Evolutionary conservation across 2,329 filamentous ascomycete genomes (phyloP), one percentile per base, ranked within the genome.

Genomic region (Shiraia sp.): DNA sequence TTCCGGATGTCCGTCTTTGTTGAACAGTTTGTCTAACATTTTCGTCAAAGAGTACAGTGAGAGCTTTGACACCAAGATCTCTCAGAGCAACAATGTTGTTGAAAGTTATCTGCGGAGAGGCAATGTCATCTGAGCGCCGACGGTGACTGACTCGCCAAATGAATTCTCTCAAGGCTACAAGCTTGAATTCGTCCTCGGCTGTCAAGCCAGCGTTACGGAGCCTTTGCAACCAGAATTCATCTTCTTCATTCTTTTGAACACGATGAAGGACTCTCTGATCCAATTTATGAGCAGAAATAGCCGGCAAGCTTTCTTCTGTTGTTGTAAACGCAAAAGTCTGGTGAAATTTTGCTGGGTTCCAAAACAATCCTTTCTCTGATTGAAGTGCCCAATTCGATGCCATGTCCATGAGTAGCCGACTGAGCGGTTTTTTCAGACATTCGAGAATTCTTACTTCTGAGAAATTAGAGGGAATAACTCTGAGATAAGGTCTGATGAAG

Each of bases 11-110:
- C 14, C 59, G 49, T 17, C 53, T 57, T 29, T 65, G 46, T n/a
- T 73, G 69, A 29, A 75, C 72, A 8, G 82, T 71, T 7, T 81
- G 53, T 14, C 55, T 58, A 7, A 63, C 74, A 28, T 78, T 81
- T 40, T 91, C 90, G 53, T 96, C 90, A 59, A 97, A 97, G 62
- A 97, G 87, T 1, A 99, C 86, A 0, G 89, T 97, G 62, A 96
- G 89, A 3, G 88, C 87, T 2, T 85, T 87, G 23, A 96, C 83
- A 10, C 85, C 83, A 36, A 95, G 74, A 28, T 83, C 84, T 49
- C 87, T 86, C 16, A 97, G 72, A 1, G 84, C 79, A 6, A 97
- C 79, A 10, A 96, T 82, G 36, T 80, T 80, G 53, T 87, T 88
- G 47, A 88, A 76, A 2, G 57, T 65, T n/a, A 78, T 71, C 3